Conservation (phyloP, 345 rosid genomes). For the Cardamine chenopodiifolia region DNA sequence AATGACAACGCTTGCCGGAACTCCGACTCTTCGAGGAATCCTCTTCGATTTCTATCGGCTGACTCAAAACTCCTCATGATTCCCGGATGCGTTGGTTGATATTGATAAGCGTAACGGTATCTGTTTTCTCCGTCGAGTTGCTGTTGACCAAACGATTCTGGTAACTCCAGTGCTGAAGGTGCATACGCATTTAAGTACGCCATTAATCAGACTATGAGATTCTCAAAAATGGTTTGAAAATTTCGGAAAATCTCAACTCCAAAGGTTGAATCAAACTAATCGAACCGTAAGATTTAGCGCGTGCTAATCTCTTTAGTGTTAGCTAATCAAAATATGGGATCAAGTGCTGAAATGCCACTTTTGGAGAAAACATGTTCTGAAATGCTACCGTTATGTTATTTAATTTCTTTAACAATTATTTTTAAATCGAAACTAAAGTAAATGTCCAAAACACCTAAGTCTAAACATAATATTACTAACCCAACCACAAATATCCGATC, state of each 20-base stretch:
- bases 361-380: too few relatives aligned
- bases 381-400: too few relatives aligned
- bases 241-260: neutral
- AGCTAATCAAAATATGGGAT: too few relatives aligned
- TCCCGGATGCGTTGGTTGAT: slow-evolving; percentile 46
- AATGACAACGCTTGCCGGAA: slow-evolving; percentile 57
- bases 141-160: slow-evolving; percentile 38
- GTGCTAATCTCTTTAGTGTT: too few relatives aligned
- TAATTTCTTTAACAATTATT: too few relatives aligned
- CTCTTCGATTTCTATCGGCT: slow-evolving; percentile 66
- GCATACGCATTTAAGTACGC: slow-evolving; percentile 41
- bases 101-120: slow-evolving; percentile 28
- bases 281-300: too few relatives aligned
- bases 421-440: too few relatives aligned
- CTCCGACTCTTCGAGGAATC: slow-evolving; percentile 67
- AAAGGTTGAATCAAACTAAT: slow-evolving; percentile 36
- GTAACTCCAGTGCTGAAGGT: slow-evolving; percentile 57
- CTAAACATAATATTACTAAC: too few relatives aligned
- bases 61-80: slow-evolving; percentile 60
- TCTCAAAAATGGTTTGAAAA: neutral
- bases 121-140: slow-evolving; percentile 7
- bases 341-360: too few relatives aligned
- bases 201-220: slow-evolving; percentile 20
- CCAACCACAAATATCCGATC: too few relatives aligned
- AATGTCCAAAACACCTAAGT: too few relatives aligned